Evolutionary conservation across 371 early-diverging fungal genomes (phyloP).

Genomic region (Blastocladiella emersonii): DNA sequence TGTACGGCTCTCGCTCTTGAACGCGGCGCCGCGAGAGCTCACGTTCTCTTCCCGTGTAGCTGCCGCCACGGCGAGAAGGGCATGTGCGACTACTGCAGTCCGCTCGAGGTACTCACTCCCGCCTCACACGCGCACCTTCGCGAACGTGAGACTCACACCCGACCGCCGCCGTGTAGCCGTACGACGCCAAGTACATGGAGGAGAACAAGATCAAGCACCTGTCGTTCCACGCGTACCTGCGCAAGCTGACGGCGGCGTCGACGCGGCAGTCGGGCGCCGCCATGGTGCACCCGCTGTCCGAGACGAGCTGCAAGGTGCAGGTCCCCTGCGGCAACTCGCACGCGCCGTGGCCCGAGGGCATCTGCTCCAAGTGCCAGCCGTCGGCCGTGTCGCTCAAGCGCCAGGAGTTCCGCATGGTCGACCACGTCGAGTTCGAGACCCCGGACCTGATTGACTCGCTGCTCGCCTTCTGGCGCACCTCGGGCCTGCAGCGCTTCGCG

Average conservation of each 20-base stretch:
- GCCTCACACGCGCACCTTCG: neutral
- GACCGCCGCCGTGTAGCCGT: slow-evolving; percentile 52
- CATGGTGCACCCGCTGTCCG: slow-evolving; percentile 65
- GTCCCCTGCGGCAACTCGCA: slow-evolving; percentile 69
- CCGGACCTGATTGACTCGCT: slow-evolving; percentile 74
- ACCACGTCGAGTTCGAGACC: slow-evolving; percentile 96
- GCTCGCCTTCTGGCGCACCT: slow-evolving; percentile 72
- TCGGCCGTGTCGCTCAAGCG: slow-evolving; percentile 78
- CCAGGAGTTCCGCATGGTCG: slow-evolving; percentile 89
- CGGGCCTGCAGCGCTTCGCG: slow-evolving; percentile 85
- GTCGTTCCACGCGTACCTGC: slow-evolving; percentile 87
- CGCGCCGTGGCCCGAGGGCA: slow-evolving; percentile 82
- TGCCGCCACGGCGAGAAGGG: slow-evolving; percentile 82
- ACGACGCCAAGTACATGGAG: slow-evolving; percentile 67
- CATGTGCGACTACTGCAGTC: slow-evolving; percentile 98
- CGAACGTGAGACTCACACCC: neutral
- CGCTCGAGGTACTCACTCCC: slow-evolving; percentile 48
- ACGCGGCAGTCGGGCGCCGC: slow-evolving; percentile 23
- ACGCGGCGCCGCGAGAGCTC: neutral
- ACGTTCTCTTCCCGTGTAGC: slow-evolving; percentile 19
- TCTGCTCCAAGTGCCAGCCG: slow-evolving; percentile 96
- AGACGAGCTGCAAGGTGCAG: slow-evolving; percentile 60
- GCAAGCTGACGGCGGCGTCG: slow-evolving; percentile 50
- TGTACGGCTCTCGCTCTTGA: slow-evolving; percentile 34
- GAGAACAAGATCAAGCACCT: slow-evolving; percentile 91